These are phyloP conservation scores for Sclerotinia trifoliorum DNA, from an alignment of 2,329 filamentous ascomycete species.

Conservation along the genomic window DNA sequence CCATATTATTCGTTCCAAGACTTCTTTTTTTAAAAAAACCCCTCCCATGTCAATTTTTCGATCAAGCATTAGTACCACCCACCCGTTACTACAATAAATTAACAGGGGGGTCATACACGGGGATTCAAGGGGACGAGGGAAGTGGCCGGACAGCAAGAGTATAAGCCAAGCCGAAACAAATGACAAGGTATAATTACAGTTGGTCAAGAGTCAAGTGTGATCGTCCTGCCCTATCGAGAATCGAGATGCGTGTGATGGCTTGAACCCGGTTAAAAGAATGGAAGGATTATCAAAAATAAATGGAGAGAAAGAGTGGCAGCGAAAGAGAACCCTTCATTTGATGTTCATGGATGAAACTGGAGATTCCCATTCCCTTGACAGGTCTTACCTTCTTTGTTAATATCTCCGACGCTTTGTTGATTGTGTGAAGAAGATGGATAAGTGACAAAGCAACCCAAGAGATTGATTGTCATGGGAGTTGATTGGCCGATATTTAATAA, in stretches of 20 bases:
- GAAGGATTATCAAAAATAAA: not conserved
- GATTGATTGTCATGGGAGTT: not conserved
- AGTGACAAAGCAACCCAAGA: not conserved
- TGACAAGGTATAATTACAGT: not conserved
- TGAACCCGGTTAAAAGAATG: not conserved
- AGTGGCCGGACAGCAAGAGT: not conserved
- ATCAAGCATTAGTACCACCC: not conserved
- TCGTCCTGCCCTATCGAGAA: conserved; percentile 19
- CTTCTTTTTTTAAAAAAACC: not conserved
- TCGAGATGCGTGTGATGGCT: conserved; percentile 6
- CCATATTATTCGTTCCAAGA: not conserved
- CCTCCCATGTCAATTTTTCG: not conserved
- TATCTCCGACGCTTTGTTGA: not conserved
- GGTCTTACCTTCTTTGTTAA: not conserved
- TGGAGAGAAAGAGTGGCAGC: not conserved
- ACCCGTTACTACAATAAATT: not conserved
- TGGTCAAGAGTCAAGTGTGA: not conserved
- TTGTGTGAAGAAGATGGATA: not conserved
- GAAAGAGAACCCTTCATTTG: not conserved
- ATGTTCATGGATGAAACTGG: conserved; percentile 5
- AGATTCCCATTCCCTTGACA: conserved; percentile 3
- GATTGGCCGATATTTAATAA: not conserved
- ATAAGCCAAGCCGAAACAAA: not conserved
- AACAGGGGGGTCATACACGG: not conserved
- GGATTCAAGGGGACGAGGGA: not conserved